Conservation (phyloP, 1,139 yeast species). For the Nakaseomyces bracarensis region DNA sequence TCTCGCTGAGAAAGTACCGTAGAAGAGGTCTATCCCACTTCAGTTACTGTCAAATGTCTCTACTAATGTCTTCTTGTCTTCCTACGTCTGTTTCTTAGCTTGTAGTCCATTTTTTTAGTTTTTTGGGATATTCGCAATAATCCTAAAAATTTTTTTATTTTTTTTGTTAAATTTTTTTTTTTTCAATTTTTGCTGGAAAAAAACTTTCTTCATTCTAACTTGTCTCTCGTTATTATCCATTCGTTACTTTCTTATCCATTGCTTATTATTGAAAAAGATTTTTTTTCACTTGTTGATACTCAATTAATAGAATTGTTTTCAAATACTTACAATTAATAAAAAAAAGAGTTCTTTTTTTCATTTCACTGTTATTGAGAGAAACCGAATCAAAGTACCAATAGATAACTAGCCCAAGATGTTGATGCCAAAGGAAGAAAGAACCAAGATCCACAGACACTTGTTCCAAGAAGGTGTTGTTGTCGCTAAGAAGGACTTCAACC, state of each 20-base stretch:
- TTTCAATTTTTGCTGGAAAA: not conserved
- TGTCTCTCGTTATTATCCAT: not conserved
- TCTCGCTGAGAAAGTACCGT: too few relatives aligned
- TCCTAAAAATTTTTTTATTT: not conserved
- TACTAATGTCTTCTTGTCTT: not conserved
- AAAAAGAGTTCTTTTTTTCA: not conserved
- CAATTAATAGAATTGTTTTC: too few relatives aligned
- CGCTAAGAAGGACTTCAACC: constrained; percentile 98
- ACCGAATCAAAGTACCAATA: constrained; percentile 9
- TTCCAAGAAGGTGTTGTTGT: constrained; percentile 99
- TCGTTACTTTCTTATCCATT: not conserved
- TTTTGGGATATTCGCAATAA: too few relatives aligned
- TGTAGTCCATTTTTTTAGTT: too few relatives aligned
- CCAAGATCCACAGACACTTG: constrained; percentile 98
- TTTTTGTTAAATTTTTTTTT: not conserved
- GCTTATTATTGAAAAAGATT: too few relatives aligned
- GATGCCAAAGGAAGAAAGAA: constrained; percentile 99
- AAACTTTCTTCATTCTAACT: not conserved
- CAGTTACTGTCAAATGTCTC: too few relatives aligned
- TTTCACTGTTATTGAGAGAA: not conserved
- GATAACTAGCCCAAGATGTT: constrained; percentile 56
- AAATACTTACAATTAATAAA: too few relatives aligned
- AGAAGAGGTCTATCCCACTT: too few relatives aligned
- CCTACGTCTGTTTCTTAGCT: not conserved
- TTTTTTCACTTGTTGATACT: too few relatives aligned